These are phyloP conservation scores for Harringtonia aguacate DNA, from an alignment of 2,329 filamentous ascomycete species.

Conservation along the genomic window DNA sequence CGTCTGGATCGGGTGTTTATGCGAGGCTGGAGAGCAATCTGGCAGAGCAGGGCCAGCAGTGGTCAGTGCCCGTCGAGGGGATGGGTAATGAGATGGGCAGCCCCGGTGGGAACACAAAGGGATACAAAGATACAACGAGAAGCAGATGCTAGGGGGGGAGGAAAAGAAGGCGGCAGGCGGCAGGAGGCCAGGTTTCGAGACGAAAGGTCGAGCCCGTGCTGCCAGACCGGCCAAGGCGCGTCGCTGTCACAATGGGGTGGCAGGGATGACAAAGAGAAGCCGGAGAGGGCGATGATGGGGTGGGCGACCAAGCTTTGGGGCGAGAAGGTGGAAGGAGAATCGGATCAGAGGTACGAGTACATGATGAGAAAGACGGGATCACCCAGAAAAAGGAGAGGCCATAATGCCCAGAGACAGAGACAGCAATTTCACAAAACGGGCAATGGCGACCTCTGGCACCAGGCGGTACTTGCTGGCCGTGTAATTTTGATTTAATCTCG, in stretches of 20 bases:
- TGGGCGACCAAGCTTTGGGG: too few species aligned
- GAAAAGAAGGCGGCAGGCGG: neutral
- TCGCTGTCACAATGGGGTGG: neutral
- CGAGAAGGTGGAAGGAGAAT: neutral
- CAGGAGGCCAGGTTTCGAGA: neutral
- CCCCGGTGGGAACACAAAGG: neutral
- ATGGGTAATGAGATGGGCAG: neutral
- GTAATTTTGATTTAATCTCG: slow-evolving; percentile 14
- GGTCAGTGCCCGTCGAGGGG: slow-evolving; percentile 1
- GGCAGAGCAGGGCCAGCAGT: neutral
- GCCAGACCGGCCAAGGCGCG: too few species aligned
- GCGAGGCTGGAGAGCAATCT: slow-evolving; percentile 8
- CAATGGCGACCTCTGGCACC: slow-evolving; percentile 2
- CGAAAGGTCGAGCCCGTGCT: too few species aligned
- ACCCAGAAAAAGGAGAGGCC: neutral
- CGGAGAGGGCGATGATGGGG: neutral
- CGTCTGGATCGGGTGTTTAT: slow-evolving; percentile 9
- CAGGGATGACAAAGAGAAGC: neutral
- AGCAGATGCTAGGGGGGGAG: neutral
- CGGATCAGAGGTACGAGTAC: neutral
- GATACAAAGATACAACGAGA: neutral
- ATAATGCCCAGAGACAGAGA: neutral
- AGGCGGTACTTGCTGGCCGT: slow-evolving; percentile 4
- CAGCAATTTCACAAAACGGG: slow-evolving; percentile 5
- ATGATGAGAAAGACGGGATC: neutral